phyloP scores from a whole-genome alignment of 352 stramenopile species.

The Nothophytophthora sp. region DNA sequence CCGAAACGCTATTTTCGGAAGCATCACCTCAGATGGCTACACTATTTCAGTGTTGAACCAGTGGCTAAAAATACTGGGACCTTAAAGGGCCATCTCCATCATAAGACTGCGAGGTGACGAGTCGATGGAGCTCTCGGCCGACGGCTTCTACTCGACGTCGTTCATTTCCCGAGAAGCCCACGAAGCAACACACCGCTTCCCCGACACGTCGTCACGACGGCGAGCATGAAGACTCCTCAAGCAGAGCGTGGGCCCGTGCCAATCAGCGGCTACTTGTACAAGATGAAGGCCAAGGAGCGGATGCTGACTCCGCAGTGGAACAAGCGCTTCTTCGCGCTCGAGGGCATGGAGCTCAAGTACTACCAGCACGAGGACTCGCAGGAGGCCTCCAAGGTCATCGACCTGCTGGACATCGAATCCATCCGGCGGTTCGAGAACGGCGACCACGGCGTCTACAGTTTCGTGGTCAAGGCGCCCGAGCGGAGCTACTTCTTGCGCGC shows the following conservation, averaged over 20 bases:
- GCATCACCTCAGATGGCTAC: too few species aligned
- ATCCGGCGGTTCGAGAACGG: conserved; percentile 83
- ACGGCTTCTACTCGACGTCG: too few species aligned
- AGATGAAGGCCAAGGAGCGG: conserved; percentile 78
- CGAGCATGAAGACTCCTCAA: conserved; percentile 56
- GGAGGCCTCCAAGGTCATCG: conserved; percentile 70
- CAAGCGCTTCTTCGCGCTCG: conserved; percentile 79
- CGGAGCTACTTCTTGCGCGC: conserved; percentile 82
- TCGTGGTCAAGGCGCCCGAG: conserved; percentile 75
- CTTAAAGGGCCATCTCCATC: too few species aligned
- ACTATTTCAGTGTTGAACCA: too few species aligned
- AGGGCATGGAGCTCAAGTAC: conserved; percentile 80
- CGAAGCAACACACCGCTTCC: too few species aligned
- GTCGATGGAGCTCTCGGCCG: too few species aligned
- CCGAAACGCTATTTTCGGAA: too few species aligned
- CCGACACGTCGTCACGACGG: conserved; percentile 8
- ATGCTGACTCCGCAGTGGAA: conserved; percentile 81
- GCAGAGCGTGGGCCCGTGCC: conserved; percentile 58
- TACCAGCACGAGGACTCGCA: conserved; percentile 64
- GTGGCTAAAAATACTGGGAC: too few species aligned
- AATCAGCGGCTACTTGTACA: conserved; percentile 84
- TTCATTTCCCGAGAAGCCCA: too few species aligned
- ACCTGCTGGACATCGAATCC: conserved; percentile 74
- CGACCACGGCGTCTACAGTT: conserved; percentile 79
- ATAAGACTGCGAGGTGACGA: too few species aligned